Percentiles rank a stretch among this genome's conserved stretches.
phyloP scores from a whole-genome alignment of 495 filamentous ascomycete genomes.

The Bryoglossum gracile region DNA sequence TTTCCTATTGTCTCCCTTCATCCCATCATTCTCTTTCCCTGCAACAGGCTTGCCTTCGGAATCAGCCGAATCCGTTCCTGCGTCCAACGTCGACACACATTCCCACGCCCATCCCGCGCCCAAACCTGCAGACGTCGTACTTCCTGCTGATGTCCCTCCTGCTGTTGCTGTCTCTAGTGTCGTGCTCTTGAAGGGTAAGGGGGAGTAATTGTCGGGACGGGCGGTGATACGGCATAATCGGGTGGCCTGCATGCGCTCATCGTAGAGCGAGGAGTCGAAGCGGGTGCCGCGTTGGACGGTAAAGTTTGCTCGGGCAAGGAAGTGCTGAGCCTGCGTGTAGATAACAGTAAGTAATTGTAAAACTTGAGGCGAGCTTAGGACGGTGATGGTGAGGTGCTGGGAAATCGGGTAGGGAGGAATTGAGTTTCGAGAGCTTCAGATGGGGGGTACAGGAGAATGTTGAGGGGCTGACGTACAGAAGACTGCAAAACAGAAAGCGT shows the following conservation, averaged over 20 bases:
- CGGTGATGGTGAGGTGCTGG: too few relatives aligned
- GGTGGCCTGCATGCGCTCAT: constrained; percentile 63
- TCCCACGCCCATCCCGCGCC: too few relatives aligned
- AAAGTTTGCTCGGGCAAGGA: constrained; percentile 67
- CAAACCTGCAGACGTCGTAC: not conserved
- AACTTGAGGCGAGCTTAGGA: too few relatives aligned
- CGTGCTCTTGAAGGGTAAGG: not conserved
- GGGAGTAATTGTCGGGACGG: constrained; percentile 11
- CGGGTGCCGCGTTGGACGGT: constrained; percentile 51
- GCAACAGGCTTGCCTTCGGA: not conserved
- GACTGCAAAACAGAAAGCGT: constrained; percentile 48
- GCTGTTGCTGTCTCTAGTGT: constrained; percentile 1
- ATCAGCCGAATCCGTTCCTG: not conserved
- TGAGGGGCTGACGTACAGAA: constrained; percentile 34
- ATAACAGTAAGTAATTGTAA: too few relatives aligned
- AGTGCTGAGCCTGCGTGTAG: constrained; percentile 32
- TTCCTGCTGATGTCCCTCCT: not conserved
- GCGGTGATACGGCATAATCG: constrained; percentile 30
- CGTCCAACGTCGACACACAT: too few relatives aligned
- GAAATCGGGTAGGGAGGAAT: not conserved
- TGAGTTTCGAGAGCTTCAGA: not conserved
- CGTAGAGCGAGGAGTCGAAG: constrained; percentile 63
- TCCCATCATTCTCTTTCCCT: not conserved
- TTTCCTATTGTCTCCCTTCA: not conserved
- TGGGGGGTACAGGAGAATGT: not conserved